Evolutionary conservation across 768 basidiomycete genomes (phyloP), one percentile per base, ranked within the genome.

Genomic region (Tricholoma terreum): DNA sequence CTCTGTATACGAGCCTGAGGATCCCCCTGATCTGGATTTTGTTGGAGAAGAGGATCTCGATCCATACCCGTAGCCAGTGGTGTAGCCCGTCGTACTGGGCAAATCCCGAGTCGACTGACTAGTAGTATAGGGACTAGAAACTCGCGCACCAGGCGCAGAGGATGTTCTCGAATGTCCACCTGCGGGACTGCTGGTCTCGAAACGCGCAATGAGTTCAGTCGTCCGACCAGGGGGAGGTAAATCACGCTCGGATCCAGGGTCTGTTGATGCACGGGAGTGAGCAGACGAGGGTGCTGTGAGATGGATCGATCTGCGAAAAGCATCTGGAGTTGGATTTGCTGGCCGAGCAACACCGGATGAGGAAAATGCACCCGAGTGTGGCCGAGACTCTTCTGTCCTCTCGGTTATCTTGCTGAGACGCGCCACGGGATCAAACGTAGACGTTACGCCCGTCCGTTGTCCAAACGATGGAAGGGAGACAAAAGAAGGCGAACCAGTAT

Each of bases 341-440:
- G 71, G 76, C 54, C 80, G 69, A 8, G 75, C 52, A 56, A 66
- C 57, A 57, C 64, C 57, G 62, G 58, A 64, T 38, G 64, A 59
- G 21, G 72, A 73, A 61, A 74, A 77, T 0, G 76, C 68, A 10
- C 75, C 75, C 0, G 84, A 80, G 6, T 71, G 69, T 0, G 89
- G 89, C 27, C 89, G 83, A 0, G 87, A 74, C 31, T 87, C 84
- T 71, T 93, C 91, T 1, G 88, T 90, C 46, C 79, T 81, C 67
- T 93, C 91, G 3, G 89, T 83, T 58, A 93, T 93, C 2, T 82
- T 86, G 65, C 90, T 92, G 17, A 92, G 76, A 9, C 83, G 81
- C 45, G 69, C 67, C n/a, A 72, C 65, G 3, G 77, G 73, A 55
- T 76, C 74, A 7, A 64, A 58, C 17, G 65, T 60, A 2, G 74